Evolutionary conservation across 495 filamentous ascomycete genomes (phyloP), one percentile per base, ranked within the genome.

Genomic region (Aspergillus indologenus): DNA sequence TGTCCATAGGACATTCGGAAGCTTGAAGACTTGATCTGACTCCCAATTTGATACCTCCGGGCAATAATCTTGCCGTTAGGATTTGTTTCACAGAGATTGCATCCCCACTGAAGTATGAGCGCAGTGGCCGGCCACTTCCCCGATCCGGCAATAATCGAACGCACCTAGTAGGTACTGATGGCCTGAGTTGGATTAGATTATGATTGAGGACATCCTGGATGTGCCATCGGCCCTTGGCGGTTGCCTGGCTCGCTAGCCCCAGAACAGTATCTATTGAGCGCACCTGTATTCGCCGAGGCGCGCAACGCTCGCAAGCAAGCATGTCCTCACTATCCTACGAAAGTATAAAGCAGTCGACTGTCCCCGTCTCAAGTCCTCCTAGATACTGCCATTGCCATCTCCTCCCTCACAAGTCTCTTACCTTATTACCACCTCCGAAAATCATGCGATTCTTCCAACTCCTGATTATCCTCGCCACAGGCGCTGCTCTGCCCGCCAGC

Each of bases 131-230:
- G 26, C 4, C 3, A 29, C 26, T 9, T 4, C 3, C 26, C 26
- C 3, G 26, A 4, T 29, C 9, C 3, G 52, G 52, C 44, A 54
- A 54, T 54, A 43, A 43, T 54, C 21, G 52, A 54, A 42, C 52
- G 52, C 52, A n/a, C n/a, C n/a, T n/a, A n/a, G n/a, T n/a, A n/a
- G n/a, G n/a, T n/a, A 54, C 49, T 22, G 48, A 51, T 24, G 9
- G 22, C 31, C 17, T 34, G 23, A 14, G 19, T 50, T 42, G 19
- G 44, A 31, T 31, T 21, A 22, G 42, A 42, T 42, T 43, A 15
- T 54, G 26, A 23, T 54, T 42, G 31, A 31, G 43, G n/a, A 54
- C 1, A n/a, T n/a, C n/a, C n/a, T n/a, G n/a, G n/a, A n/a, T n/a
- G n/a, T n/a, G n/a, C n/a, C n/a, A n/a, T n/a, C n/a, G n/a, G n/a